These are phyloP conservation scores for Hypoxylon sp. DNA, from an alignment of 2,329 filamentous ascomycete genomes.

Conservation along the genomic window DNA sequence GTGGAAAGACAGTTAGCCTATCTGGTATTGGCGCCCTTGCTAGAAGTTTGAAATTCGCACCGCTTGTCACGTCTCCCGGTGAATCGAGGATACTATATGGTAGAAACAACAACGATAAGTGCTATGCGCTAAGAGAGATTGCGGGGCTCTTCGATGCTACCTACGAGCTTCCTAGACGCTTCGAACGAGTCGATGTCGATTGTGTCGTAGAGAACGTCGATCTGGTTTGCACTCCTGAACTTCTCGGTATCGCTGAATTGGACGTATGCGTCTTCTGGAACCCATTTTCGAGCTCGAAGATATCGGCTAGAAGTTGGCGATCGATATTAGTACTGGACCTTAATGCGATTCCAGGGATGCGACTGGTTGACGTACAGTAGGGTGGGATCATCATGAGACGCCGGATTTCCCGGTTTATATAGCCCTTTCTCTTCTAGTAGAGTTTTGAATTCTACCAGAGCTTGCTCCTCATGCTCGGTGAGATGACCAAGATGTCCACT, in stretches of 20 bases:
- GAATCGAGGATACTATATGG: conserved; percentile 88
- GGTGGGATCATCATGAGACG: conserved; percentile 81
- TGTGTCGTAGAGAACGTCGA: conserved; percentile 85
- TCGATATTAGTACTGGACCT: conserved; percentile 34
- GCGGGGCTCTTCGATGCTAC: conserved; percentile 27
- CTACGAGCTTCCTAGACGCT: conserved; percentile 80
- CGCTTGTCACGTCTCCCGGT: conserved; percentile 86
- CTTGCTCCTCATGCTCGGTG: conserved; percentile 75
- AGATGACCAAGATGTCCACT: conserved; percentile 87
- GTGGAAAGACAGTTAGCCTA: conserved; percentile 15
- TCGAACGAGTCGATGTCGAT: conserved; percentile 91
- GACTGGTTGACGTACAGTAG: conserved; percentile 70
- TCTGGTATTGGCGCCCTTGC: background rate
- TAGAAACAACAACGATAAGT: conserved; percentile 37
- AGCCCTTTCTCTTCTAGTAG: conserved; percentile 75
- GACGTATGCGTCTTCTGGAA: conserved; percentile 80
- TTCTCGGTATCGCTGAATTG: conserved; percentile 92
- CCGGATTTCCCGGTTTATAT: conserved; percentile 69
- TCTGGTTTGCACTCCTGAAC: conserved; percentile 85
- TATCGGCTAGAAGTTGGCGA: conserved; percentile 74
- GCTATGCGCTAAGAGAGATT: conserved; percentile 41
- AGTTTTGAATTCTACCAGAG: conserved; percentile 80
- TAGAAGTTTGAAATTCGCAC: conserved; percentile 45
- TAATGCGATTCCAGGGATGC: conserved; percentile 6
- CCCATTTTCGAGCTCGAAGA: conserved; percentile 86